Evolutionary conservation across 345 rosid species (phyloP).

Genomic region (Hypericum androsaemum): DNA sequence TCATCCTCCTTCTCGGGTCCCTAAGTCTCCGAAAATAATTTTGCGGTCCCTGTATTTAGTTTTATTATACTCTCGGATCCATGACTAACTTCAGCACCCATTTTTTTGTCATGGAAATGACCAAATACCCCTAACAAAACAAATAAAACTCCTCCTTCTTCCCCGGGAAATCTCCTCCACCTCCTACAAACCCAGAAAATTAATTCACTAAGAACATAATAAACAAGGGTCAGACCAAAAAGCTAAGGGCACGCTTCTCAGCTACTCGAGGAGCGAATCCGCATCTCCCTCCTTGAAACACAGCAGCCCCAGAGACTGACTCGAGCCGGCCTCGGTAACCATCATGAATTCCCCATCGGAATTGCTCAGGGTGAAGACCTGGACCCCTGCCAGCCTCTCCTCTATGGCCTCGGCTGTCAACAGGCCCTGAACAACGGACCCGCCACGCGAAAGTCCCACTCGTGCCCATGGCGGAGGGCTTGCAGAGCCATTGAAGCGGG

Average conservation of each 20-base stretch:
- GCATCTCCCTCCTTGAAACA: slow-evolving; percentile 83
- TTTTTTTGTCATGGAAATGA: no score
- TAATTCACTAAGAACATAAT: no score
- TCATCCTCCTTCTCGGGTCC: no score
- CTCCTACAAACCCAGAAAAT: no score
- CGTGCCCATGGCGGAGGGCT: slow-evolving; percentile 23
- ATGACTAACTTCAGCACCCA: no score
- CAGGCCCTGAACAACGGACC: slow-evolving; percentile 1
- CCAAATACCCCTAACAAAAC: no score
- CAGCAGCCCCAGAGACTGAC: slow-evolving; percentile 64
- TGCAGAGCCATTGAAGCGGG: slow-evolving; percentile 20
- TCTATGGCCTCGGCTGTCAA: slow-evolving; percentile 50
- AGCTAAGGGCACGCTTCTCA: slow-evolving; percentile 65
- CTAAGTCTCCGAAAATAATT: no score
- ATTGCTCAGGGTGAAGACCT: slow-evolving; percentile 79
- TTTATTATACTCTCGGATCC: no score
- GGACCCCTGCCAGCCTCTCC: slow-evolving; percentile 79
- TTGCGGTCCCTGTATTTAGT: no score
- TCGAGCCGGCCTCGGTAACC: slow-evolving; percentile 50
- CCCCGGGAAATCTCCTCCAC: no score
- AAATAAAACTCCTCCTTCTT: no score
- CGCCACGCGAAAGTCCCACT: slow-evolving; percentile 35
- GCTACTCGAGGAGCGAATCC: slow-evolving; percentile 63
- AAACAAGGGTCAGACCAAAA: no score
- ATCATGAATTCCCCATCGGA: slow-evolving; percentile 66